Evolutionary conservation across 2,329 filamentous ascomycete genomes (phyloP).

Genomic region (Pseudocercospora fuligena): DNA sequence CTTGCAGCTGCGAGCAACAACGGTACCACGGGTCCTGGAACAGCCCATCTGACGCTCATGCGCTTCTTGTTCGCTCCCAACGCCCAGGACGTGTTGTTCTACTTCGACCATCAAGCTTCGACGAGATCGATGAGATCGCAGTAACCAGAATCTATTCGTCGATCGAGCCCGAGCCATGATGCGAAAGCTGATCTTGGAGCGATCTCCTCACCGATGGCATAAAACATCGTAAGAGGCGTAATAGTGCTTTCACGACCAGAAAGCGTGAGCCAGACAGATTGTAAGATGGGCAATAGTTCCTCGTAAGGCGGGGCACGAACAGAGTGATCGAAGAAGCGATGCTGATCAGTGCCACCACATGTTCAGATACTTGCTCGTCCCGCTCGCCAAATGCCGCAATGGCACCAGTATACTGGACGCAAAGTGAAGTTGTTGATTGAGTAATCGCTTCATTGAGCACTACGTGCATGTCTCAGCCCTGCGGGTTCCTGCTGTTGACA

Average conservation of each 20-base stretch:
- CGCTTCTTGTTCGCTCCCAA: no score
- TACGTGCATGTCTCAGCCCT: background rate
- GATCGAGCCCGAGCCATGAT: background rate
- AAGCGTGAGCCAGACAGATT: background rate
- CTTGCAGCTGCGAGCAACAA: no score
- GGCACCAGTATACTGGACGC: background rate
- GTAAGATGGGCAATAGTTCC: background rate
- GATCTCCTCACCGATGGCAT: background rate
- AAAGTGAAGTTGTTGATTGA: background rate
- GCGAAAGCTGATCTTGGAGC: background rate
- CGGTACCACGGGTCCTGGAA: no score
- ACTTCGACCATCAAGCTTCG: no score
- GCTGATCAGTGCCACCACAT: no score
- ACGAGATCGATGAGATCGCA: no score
- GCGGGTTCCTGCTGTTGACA: background rate
- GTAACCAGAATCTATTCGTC: background rate
- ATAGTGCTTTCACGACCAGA: background rate
- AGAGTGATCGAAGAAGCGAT: no score
- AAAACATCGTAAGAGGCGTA: background rate
- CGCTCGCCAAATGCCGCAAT: background rate
- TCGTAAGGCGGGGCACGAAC: background rate
- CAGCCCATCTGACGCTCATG: no score
- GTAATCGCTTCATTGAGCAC: background rate
- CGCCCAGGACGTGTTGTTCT: no score
- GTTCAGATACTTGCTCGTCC: background rate